These are phyloP conservation scores for Immersiella caudata DNA, from an alignment of 495 filamentous ascomycete species.

Conservation along the genomic window DNA sequence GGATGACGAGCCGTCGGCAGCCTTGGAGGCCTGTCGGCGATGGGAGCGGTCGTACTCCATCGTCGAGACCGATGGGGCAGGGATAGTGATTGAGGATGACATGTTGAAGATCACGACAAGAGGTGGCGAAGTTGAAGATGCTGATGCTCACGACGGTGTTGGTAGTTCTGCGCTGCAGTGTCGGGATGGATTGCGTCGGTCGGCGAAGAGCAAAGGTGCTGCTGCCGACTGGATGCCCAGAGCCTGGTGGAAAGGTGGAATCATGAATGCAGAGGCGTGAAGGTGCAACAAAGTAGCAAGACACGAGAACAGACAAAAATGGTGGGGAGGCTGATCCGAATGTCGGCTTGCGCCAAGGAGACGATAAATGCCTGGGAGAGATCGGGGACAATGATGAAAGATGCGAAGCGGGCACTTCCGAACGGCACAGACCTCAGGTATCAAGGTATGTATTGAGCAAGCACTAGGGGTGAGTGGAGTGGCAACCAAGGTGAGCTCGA, in stretches of 20 bases:
- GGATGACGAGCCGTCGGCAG: slow-evolving; percentile 47
- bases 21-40: slow-evolving; percentile 43
- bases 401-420: neutral
- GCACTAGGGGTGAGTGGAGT: slow-evolving; percentile 1
- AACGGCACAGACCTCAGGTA: slow-evolving; percentile 12
- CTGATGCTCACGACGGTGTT: neutral
- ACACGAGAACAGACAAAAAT: slow-evolving; percentile 1
- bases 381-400: neutral
- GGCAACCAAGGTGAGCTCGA: slow-evolving; percentile 10
- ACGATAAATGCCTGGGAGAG: neutral
- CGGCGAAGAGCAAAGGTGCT: slow-evolving; percentile 7
- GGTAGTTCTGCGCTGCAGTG: neutral
- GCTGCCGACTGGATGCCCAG: slow-evolving; percentile 28
- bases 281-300: slow-evolving; percentile 6
- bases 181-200: neutral
- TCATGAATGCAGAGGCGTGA: slow-evolving; percentile 27
- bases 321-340: neutral
- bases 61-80: slow-evolving; percentile 42
- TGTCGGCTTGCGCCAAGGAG: neutral
- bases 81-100: slow-evolving; percentile 59
- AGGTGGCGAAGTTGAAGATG: neutral
- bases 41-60: slow-evolving; percentile 35
- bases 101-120: slow-evolving; percentile 32
- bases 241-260: slow-evolving; percentile 29
- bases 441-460: neutral